Evolutionary conservation across 164 flowering plant genomes (phyloP), one percentile per base, ranked within the genome.

Genomic region (Piper betle): DNA sequence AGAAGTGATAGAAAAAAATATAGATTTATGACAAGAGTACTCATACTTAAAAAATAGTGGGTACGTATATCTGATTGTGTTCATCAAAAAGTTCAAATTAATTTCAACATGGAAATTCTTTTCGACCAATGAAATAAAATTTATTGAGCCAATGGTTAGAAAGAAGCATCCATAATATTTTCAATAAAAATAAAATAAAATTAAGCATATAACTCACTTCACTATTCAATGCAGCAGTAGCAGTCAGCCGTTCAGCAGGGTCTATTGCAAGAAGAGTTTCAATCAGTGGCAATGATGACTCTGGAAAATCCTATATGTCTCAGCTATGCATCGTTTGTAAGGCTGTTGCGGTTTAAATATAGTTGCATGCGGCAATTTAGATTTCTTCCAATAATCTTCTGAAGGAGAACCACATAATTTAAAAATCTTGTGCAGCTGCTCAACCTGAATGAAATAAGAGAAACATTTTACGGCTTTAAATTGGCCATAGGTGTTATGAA

Each of bases 401-500:
- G 88, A 73, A 64, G 86, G 83, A 40, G 88, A 84, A 63, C 88
- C 88, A 61, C 88, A 84, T 19, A 84, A 78, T 74, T 82, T 84
- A 77, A 72, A 81, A 58, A 84, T 84, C 71, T 80, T 84, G 69
- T 84, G 86, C 62, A 80, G 68, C 71, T 84, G 89, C 79, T 84
- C 86, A 48, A 84, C 86, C 84, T 84, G 33, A 25, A 25, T 25
- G 33, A 40, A 73, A 25, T 18, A 12, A 62, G 18, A 18, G 10
- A 48, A 8, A 16, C 20, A 16, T 54, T 16, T 17, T 5, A 53
- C 55, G 1, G 16, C 2, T 54, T 54, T 18, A 3, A 3, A 16
- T 54, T 25, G 18, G 57, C 57, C 7, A 16, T 10, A 54, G 37
- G 37, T 16, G 18, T 6, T 8, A 46, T 46, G 10, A 46, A 46